Evolutionary conservation across 2,329 filamentous ascomycete genomes (phyloP), one percentile per base, ranked within the genome.

Genomic region (Sarocladium strictum): DNA sequence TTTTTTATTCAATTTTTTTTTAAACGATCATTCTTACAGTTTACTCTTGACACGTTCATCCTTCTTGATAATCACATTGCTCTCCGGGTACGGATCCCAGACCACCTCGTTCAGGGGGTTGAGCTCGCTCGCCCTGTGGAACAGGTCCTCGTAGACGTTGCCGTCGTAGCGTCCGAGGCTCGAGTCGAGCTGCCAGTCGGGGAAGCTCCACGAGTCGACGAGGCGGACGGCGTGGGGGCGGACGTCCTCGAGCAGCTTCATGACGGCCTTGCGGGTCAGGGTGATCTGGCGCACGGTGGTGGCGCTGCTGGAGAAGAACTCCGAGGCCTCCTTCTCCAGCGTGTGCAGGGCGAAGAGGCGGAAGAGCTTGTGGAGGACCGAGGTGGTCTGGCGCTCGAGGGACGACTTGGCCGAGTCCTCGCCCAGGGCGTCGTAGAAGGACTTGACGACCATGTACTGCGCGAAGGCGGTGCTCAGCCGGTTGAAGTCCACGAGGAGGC

Each of bases 381-480:
- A 68, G 14, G 79, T 70, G 0, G 85, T 87, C 54, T 78, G 75
- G 0, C 74, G 63, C 63, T 85, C 81, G 27, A 89, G 71, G 15
- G 79, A 73, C 12, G 74, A 67, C n/a, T 69, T 69, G 11, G 80
- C 76, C 7, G 75, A 64, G 6, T 77, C 71, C 4, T 76, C 75
- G 38, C 64, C 59, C 1, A 74, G 65, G 2, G 71, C 69, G 43
- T 72, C 69, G 61, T 70, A 62, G 73, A 90, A 91, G 74, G 85
- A 88, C 76, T 88, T 90, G 59, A 90, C 86, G 0, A 90, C 79
- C 61, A 90, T 78, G 69, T 90, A 90, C 68, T 91, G 86, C 0
- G 85, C 86, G 66, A 89, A 86, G 0, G 87, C 87, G 5, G 86
- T 89, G 55, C 79, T 85, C 5, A 91, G 79, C 41, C 86, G 84